A percentile compares a stretch with the other conserved stretches of the same genome.
phyloP scores from a whole-genome alignment of 179 eudicot species.

The Camellia oleifera region DNA sequence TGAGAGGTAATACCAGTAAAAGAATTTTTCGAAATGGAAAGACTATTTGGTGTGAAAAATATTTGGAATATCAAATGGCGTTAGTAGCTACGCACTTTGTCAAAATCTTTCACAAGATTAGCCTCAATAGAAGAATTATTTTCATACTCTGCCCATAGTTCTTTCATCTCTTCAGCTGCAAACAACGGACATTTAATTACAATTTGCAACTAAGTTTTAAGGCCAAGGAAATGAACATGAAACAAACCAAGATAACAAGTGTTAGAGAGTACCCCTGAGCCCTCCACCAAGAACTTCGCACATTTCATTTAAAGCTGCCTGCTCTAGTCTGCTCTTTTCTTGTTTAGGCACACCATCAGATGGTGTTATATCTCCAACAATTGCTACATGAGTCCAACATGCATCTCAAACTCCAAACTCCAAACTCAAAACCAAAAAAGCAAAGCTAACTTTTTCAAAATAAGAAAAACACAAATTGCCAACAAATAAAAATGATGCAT shows the following conservation, averaged over 20 bases:
- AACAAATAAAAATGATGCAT: neutral
- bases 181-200: neutral
- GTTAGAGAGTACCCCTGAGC: slow-evolving; percentile 55
- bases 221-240: neutral
- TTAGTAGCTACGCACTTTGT: slow-evolving; percentile 52
- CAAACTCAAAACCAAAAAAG: neutral
- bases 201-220: neutral
- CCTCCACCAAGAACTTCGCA: slow-evolving; percentile 89
- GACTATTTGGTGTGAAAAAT: neutral
- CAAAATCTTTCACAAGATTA: slow-evolving; percentile 91
- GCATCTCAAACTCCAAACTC: neutral
- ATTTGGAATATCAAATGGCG: neutral
- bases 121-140: slow-evolving; percentile 82
- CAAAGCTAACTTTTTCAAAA: neutral
- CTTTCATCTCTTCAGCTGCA: slow-evolving; percentile 86
- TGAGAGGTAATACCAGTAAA: neutral
- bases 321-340: slow-evolving; percentile 81
- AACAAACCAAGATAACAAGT: neutral
- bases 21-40: neutral
- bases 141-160: slow-evolving; percentile 92
- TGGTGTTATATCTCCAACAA: slow-evolving; percentile 98
- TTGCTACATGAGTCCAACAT: slow-evolving; percentile 46
- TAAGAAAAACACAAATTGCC: neutral
- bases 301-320: slow-evolving; percentile 82
- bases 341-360: slow-evolving; percentile 76